Evolutionary conservation across 768 basidiomycete genomes (phyloP).

Genomic region (Naganishia onofrii): DNA sequence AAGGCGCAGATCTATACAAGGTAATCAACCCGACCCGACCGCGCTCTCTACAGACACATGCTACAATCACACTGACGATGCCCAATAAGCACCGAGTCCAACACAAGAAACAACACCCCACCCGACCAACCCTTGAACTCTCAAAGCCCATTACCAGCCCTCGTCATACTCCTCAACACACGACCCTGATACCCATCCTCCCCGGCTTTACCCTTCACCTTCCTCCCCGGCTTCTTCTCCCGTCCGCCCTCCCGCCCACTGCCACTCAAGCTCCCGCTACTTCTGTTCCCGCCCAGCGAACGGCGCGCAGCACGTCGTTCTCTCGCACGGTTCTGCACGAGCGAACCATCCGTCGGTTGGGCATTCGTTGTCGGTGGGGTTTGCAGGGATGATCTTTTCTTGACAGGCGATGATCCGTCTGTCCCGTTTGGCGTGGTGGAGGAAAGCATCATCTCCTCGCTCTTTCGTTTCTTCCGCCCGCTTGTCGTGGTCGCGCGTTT

Average conservation of each 20-base stretch:
- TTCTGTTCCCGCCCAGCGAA: not conserved
- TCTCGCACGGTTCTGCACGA: not conserved
- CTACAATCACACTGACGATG: too few species aligned
- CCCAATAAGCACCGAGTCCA: not conserved
- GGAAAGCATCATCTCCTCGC: constrained; percentile 4
- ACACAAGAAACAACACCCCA: not conserved
- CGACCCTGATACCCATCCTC: constrained; percentile 14
- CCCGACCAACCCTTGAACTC: not conserved
- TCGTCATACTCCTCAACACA: constrained; percentile 20
- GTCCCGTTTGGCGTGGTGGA: not conserved
- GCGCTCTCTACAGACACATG: too few species aligned
- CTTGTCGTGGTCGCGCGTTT: not conserved
- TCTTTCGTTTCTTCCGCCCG: constrained; percentile 13
- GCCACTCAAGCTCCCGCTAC: not conserved
- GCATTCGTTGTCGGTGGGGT: not conserved
- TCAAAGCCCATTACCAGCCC: constrained; percentile 14
- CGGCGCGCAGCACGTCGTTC: not conserved
- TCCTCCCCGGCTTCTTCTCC: not conserved
- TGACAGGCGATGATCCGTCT: too few species aligned
- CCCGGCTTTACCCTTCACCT: not conserved
- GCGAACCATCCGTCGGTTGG: too few species aligned
- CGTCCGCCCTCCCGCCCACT: not conserved
- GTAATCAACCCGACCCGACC: too few species aligned
- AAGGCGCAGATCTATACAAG: too few species aligned
- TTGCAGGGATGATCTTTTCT: too few species aligned